Percentiles rank a stretch among this genome's conserved stretches.
Conservation (phyloP, 2,329 filamentous ascomycete genomes). For the Juglanconis juglandina region DNA sequence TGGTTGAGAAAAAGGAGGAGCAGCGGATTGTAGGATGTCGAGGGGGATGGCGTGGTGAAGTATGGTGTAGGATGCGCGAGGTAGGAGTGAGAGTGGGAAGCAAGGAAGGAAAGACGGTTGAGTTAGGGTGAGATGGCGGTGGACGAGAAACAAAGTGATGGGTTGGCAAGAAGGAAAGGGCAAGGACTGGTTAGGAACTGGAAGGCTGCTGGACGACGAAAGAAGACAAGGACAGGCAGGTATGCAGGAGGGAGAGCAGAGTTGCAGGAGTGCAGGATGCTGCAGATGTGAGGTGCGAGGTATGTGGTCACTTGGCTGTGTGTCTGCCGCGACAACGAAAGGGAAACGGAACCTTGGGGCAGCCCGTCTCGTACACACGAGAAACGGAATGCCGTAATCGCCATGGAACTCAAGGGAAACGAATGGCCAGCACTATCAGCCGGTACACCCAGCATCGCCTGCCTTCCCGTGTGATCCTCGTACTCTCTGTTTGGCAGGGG, state of each 20-base stretch:
- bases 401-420: too few relatives aligned
- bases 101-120: conserved; percentile 20
- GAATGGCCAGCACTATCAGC: too few relatives aligned
- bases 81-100: conserved; percentile 16
- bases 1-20: conserved; percentile 12
- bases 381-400: too few relatives aligned
- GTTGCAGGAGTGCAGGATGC: not conserved
- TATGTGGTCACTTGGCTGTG: not conserved
- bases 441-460: too few relatives aligned
- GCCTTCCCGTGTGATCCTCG: too few relatives aligned
- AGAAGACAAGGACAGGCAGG: conserved; percentile 9
- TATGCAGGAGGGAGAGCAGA: conserved; percentile 7
- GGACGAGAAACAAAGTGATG: not conserved
- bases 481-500: too few relatives aligned
- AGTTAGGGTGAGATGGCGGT: conserved; percentile 18
- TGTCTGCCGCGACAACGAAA: not conserved
- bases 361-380: too few relatives aligned
- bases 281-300: not conserved
- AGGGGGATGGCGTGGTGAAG: conserved; percentile 15
- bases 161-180: not conserved
- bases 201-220: conserved; percentile 4
- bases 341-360: not conserved
- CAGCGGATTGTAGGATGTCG: not conserved
- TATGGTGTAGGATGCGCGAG: conserved; percentile 15
- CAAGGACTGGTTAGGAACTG: conserved; percentile 1